These are phyloP conservation scores for Rhizophora mangle DNA, from an alignment of 345 rosid genomes.

Conservation along the genomic window DNA sequence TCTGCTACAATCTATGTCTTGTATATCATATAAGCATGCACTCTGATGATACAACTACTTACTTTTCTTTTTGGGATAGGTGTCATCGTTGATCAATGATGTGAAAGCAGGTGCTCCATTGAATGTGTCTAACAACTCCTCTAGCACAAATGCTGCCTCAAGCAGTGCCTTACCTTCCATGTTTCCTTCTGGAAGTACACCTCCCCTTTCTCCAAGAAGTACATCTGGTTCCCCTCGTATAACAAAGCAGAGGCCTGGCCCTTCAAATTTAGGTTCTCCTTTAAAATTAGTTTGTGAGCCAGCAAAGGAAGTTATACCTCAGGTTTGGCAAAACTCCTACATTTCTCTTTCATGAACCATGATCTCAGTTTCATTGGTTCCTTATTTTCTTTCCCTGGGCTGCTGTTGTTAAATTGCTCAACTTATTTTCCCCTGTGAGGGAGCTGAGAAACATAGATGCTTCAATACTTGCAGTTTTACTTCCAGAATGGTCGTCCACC, in stretches of 20 bases:
- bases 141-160: constrained; percentile 48
- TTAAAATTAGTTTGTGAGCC: constrained; percentile 76
- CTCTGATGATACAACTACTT: constrained; percentile 7
- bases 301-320: constrained; percentile 78
- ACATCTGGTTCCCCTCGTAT: constrained; percentile 80
- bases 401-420: neutral
- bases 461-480: constrained; percentile 67
- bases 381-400: neutral
- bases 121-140: constrained; percentile 60
- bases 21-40: neutral
- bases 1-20: neutral
- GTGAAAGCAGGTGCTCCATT: constrained; percentile 76
- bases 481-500: constrained; percentile 90
- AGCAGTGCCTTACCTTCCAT: constrained; percentile 78
- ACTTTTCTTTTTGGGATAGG: constrained; percentile 35
- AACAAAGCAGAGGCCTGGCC: constrained; percentile 69
- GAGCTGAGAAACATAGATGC: neutral
- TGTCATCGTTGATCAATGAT: constrained; percentile 65
- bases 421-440: neutral
- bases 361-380: neutral
- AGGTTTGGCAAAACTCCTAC: constrained; percentile 42
- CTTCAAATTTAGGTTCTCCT: constrained; percentile 82
- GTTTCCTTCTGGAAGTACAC: constrained; percentile 94
- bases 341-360: no score
- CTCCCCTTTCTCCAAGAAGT: constrained; percentile 96